Evolutionary conservation across 139 green algal genomes (phyloP), one percentile per base, ranked within the genome.

Genomic region (Coccomyxa sp.): DNA sequence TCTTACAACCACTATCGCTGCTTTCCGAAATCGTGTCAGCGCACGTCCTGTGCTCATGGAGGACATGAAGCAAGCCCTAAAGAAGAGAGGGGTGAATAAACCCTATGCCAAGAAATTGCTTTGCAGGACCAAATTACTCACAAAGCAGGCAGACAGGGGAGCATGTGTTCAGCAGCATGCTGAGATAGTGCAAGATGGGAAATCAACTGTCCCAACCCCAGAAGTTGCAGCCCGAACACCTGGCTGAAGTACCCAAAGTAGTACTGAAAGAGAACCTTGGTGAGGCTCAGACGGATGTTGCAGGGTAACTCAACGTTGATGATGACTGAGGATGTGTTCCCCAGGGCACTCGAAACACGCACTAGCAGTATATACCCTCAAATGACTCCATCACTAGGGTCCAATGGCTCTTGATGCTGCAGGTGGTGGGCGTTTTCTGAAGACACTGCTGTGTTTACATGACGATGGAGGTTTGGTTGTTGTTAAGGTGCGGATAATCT

Each of bases 401-500:
- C 38, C 38, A 51, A 51, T 51, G 38, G 38, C 38, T 32, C 27
- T 16, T 78, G 27, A 23, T 28, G 14, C n/a, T 67, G 17, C 90
- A 97, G 95, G 94, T 27, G 92, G 94, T 16, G 94, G 93, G 1
- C 88, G 95, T 7, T 93, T 98, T 38, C 85, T 98, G 45, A 97
- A 97, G 83, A 97, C 94, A 3, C 76, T 96, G 31, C 86, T 97
- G 51, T 98, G 93, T 78, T 81, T 97, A 25, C 95, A 98, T 83
- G 95, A 97, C 63, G 92, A 97, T 27, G 95, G 93, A 14, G 96
- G 95, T 0, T 87, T 96, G 10, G 95, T 98, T 45, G 94, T 99
- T 17, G 95, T 98, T 67, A 99, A 98, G 91, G 92, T 94, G 57
- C 0, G 38, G 7, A 51, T 51, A 51, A 11, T 51, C 38, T 11